Conservation (phyloP, 805 yeast genomes). For the Cyberlindnera sargentensis region DNA sequence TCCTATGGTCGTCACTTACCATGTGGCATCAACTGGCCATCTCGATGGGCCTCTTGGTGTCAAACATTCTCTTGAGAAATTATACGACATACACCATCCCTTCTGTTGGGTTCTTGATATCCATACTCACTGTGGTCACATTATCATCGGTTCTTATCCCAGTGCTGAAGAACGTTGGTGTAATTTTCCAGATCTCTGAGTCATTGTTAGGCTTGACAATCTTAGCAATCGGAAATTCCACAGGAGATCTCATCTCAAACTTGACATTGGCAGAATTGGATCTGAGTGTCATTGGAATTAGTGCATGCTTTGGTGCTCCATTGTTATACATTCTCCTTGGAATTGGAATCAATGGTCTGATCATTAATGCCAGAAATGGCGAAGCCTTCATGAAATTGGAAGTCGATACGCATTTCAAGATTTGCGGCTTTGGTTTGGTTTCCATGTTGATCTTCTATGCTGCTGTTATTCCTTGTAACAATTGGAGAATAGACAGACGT, state of each 20-base stretch:
- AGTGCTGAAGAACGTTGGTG: slow-evolving; percentile 53
- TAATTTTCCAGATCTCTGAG: slow-evolving; percentile 56
- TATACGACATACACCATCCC: slow-evolving; percentile 21
- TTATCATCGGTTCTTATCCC: slow-evolving; percentile 68
- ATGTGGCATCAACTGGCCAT: no score
- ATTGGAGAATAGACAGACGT: slow-evolving; percentile 19
- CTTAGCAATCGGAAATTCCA: slow-evolving; percentile 87
- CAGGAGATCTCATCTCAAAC: slow-evolving; percentile 85
- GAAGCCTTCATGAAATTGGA: slow-evolving; percentile 7
- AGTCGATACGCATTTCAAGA: slow-evolving; percentile 17
- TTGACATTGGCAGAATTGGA: slow-evolving; percentile 75
- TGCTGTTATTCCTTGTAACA: slow-evolving; percentile 17
- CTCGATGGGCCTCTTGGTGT: neutral
- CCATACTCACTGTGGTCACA: slow-evolving; percentile 62
- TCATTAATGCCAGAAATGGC: slow-evolving; percentile 27
- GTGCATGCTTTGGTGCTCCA: slow-evolving; percentile 95
- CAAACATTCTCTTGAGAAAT: neutral
- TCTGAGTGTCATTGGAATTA: slow-evolving; percentile 83
- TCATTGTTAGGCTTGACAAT: slow-evolving; percentile 81
- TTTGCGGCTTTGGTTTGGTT: slow-evolving; percentile 19
- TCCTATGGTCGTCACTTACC: neutral
- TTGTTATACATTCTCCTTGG: slow-evolving; percentile 72
- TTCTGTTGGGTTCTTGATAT: slow-evolving; percentile 53
- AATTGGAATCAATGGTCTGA: slow-evolving; percentile 66
- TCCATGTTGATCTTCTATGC: slow-evolving; percentile 16